Base-by-base conservation (phyloP, 306 rosid species). In the Vigna trinervia region DNA sequence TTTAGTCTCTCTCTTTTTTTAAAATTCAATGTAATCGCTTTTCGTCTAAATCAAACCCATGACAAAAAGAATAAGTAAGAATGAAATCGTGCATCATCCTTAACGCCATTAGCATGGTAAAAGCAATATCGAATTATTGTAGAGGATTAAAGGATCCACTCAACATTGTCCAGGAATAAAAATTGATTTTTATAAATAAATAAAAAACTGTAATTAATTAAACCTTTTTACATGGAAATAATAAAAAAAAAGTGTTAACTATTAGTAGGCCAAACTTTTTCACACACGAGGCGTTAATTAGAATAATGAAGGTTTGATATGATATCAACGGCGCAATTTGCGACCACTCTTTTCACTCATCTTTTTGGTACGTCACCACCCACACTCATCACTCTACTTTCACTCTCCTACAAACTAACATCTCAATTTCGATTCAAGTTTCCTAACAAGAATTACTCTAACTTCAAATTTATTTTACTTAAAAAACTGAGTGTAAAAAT, bases 241-340 rank as follows among this genome's bases (percentile, higher is more conserved):
- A 1, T 22, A 26, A 30, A 0, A 61, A 61, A 30, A 7, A 62
- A 7, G 38, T 15, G 7, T 8, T 63, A 62, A 34, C 13, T 3
- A 15, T 12, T 15, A 64, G 50, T 39, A 9, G 70, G 50, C 3
- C 15, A 19, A 39, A 36, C 76, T 54, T n/a, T 22, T 28, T 19
- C 38, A 39, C 77, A 53, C 68, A 77, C 34, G 68, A 53, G 74
- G 75, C 50, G 43, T 81, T 69, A 23, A 60, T 60, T 60, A 60
- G 66, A 60, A 30, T 28, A 60, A 13, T 60, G 22, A 6, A 9
- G 17, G 12, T 75, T 34, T 28, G 13, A 53, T 48, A 69, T 66
- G 19, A 59, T 36, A 54, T 45, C 23, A 57, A 12, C 32, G 12
- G 59, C 51, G 43, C 64, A 69, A 75, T 81, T 41, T 58, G 17